A percentile compares a stretch with the other conserved stretches of the same genome.
Evolutionary conservation across 176 grass and related monocot genomes (phyloP).

Genomic region (Oryza punctata): DNA sequence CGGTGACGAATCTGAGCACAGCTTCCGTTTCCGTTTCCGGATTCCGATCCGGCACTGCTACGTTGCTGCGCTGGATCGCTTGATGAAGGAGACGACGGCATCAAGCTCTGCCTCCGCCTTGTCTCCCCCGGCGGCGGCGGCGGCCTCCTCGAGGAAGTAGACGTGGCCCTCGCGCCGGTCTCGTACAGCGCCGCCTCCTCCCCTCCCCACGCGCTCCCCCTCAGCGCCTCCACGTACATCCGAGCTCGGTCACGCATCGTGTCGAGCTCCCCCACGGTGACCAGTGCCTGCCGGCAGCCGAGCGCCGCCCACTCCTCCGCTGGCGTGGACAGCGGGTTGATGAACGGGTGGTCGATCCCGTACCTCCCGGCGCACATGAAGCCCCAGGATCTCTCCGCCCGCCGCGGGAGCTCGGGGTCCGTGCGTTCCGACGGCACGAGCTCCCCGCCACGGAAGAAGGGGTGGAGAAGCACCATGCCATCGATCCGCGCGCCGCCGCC

Average conservation of each 20-base stretch:
- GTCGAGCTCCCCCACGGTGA: conserved; percentile 50
- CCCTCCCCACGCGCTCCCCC: conserved; percentile 54
- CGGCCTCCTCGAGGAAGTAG: conserved; percentile 30
- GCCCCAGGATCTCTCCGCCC: conserved; percentile 19
- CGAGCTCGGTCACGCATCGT: conserved; percentile 43
- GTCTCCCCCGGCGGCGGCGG: not conserved
- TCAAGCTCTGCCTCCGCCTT: conserved; percentile 30
- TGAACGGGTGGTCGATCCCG: conserved; percentile 52
- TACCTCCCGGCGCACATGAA: conserved; percentile 24
- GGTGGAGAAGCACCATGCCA: conserved; percentile 56
- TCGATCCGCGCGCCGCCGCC: conserved; percentile 18
- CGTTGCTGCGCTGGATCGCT: not conserved
- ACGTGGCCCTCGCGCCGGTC: conserved; percentile 38
- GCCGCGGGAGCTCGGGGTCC: not conserved
- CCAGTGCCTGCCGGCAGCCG: conserved; percentile 43
- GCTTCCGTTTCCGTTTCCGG: too few relatives aligned
- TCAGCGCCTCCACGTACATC: conserved; percentile 49
- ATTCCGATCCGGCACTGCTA: not conserved
- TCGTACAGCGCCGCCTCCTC: conserved; percentile 50
- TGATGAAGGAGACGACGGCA: conserved; percentile 40
- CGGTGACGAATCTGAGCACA: not conserved
- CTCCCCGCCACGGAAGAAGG: conserved; percentile 51
- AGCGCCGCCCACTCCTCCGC: conserved; percentile 37
- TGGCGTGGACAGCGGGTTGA: conserved; percentile 45
- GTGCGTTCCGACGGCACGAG: conserved; percentile 37